These are phyloP conservation scores for Lachnum nothofagi DNA, from an alignment of 2,329 filamentous ascomycete genomes.

Conservation along the genomic window DNA sequence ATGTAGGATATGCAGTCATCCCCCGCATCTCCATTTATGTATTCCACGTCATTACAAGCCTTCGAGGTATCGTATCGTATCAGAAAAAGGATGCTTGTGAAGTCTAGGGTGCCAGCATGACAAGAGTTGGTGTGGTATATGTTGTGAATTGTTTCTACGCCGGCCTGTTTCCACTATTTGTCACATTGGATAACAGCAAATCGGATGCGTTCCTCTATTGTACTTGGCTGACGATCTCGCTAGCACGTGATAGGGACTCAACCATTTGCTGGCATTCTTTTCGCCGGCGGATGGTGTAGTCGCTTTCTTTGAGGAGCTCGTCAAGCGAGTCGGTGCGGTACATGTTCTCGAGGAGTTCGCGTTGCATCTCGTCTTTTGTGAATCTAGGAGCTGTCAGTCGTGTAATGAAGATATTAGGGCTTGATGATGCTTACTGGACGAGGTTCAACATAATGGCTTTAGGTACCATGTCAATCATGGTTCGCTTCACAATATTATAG, in stretches of 20 bases:
- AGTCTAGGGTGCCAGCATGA: slow-evolving; percentile 20
- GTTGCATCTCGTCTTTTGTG: slow-evolving; percentile 98
- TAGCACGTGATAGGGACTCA: slow-evolving; percentile 81
- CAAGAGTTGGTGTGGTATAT: not conserved
- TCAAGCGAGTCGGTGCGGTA: slow-evolving; percentile 88
- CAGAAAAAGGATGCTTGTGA: slow-evolving; percentile 17
- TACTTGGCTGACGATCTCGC: slow-evolving; percentile 87
- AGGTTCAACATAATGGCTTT: slow-evolving; percentile 98
- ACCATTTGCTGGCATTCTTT: slow-evolving; percentile 99
- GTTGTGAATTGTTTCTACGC: no score
- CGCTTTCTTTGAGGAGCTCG: slow-evolving; percentile 93
- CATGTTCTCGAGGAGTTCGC: slow-evolving; percentile 94
- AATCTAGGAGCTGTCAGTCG: slow-evolving; percentile 48
- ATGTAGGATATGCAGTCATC: slow-evolving; percentile 8
- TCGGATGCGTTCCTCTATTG: slow-evolving; percentile 26
- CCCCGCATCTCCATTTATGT: slow-evolving; percentile 11
- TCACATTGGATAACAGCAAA: no score
- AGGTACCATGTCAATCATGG: slow-evolving; percentile 99
- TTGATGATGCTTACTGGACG: slow-evolving; percentile 66
- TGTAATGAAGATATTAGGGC: not conserved
- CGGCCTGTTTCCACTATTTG: no score
- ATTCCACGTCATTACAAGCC: slow-evolving; percentile 24
- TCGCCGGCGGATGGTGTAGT: slow-evolving; percentile 88
- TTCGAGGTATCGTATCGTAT: slow-evolving; percentile 28
- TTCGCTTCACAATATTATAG: slow-evolving; percentile 95